Evolutionary conservation across 345 rosid species (phyloP).

Genomic region (Syzygium jambos): DNA sequence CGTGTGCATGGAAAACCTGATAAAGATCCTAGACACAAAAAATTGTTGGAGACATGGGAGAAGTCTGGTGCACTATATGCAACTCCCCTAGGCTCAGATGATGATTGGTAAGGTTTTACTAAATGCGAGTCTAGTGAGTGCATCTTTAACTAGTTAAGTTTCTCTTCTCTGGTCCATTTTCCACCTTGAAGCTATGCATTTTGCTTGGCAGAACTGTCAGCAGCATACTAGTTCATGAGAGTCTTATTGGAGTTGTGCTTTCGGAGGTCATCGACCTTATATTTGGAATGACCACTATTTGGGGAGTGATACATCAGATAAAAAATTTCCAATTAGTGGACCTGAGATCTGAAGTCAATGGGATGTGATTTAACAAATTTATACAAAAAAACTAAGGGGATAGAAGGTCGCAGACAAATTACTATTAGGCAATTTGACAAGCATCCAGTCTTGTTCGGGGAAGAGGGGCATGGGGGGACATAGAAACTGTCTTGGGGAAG

Average conservation of each 20-base stretch:
- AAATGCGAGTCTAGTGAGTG: not conserved
- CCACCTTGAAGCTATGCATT: not conserved
- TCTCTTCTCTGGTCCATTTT: not conserved
- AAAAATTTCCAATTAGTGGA: not conserved
- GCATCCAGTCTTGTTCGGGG: not conserved
- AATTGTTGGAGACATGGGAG: conserved; percentile 57
- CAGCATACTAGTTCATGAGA: not conserved
- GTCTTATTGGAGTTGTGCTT: not conserved
- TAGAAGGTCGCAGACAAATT: not conserved
- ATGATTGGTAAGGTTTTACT: conserved; percentile 68
- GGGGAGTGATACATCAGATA: not conserved
- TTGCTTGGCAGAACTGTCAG: not conserved
- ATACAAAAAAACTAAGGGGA: not conserved
- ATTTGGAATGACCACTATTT: not conserved
- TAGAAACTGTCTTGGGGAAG: not conserved
- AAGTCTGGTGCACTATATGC: conserved; percentile 71
- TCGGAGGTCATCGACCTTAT: not conserved
- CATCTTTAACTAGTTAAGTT: not conserved
- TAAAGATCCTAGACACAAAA: conserved; percentile 47
- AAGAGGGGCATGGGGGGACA: not conserved
- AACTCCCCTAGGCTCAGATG: conserved; percentile 90
- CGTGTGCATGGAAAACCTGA: conserved; percentile 76
- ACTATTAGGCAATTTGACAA: not conserved
- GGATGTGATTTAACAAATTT: not conserved
- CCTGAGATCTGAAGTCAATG: not conserved